Conservation (phyloP, 2,329 filamentous ascomycete species). For the Talaromyces funiculosus region DNA sequence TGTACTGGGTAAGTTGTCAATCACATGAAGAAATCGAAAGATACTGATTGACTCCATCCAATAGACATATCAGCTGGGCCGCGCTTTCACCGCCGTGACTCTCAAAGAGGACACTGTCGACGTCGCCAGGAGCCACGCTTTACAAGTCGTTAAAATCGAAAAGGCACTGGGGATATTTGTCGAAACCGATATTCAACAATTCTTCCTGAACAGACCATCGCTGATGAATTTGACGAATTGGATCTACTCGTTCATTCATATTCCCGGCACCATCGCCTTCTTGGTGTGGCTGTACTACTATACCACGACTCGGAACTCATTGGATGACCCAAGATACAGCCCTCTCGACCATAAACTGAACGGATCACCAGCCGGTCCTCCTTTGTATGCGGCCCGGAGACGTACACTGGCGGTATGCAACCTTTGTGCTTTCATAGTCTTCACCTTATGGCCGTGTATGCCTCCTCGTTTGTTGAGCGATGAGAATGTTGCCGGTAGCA, state of each 20-base stretch:
- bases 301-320: constrained; percentile 56
- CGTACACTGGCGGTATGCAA: constrained; percentile 56
- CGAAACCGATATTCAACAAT: constrained; percentile 58
- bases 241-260: constrained; percentile 71
- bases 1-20: constrained; percentile 66
- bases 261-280: constrained; percentile 69
- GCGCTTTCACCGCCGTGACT: constrained; percentile 65
- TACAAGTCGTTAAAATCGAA: constrained; percentile 63
- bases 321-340: constrained; percentile 18
- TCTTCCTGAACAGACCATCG: constrained; percentile 49
- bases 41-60: neutral
- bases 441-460: constrained; percentile 58
- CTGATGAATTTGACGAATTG: constrained; percentile 66
- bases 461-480: constrained; percentile 54
- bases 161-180: constrained; percentile 59
- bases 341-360: constrained; percentile 27
- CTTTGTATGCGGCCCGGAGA: constrained; percentile 51
- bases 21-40: neutral
- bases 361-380: constrained; percentile 44
- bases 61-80: constrained; percentile 68
- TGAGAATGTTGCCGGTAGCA: constrained; percentile 47
- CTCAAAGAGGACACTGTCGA: constrained; percentile 63
- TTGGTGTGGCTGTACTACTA: constrained; percentile 63
- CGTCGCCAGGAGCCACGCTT: constrained; percentile 61
- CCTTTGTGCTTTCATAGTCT: constrained; percentile 54